These are phyloP conservation scores for Persicaria maculosa DNA, from an alignment of 148 eudicot genomes.

Conservation along the genomic window DNA sequence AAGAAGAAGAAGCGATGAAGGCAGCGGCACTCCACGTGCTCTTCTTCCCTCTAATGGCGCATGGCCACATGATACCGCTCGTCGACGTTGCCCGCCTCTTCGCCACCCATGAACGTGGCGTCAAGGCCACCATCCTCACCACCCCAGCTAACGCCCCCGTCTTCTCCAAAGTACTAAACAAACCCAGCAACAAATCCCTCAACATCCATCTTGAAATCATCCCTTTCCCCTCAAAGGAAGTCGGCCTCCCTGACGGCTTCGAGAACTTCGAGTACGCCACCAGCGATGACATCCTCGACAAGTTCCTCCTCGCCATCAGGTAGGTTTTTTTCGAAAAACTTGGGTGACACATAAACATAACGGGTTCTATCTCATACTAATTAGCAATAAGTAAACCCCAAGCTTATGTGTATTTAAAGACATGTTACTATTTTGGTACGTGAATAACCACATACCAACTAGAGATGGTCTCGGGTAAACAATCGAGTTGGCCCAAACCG, in stretches of 20 bases:
- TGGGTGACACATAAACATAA: too few relatives aligned
- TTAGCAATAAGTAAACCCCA: too few relatives aligned
- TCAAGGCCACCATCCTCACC: slow-evolving; percentile 30
- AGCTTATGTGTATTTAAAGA: too few relatives aligned
- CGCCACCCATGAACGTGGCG: slow-evolving; percentile 22
- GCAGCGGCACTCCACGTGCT: slow-evolving; percentile 20
- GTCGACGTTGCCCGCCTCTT: slow-evolving; percentile 30
- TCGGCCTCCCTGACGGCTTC: slow-evolving; percentile 22
- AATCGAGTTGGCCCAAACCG: too few relatives aligned
- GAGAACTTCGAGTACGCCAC: slow-evolving; percentile 21
- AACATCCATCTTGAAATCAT: slow-evolving; percentile 13
- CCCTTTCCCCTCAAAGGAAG: slow-evolving; percentile 21
- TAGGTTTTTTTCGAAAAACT: too few relatives aligned
- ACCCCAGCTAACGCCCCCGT: slow-evolving; percentile 20
- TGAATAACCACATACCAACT: too few relatives aligned
- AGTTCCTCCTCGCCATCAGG: slow-evolving; percentile 20
- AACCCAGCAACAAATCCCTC: not conserved
- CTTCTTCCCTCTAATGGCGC: slow-evolving; percentile 28
- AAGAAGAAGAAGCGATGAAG: too few relatives aligned
- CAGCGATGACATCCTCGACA: not conserved
- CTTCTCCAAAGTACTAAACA: too few relatives aligned
- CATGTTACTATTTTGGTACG: too few relatives aligned
- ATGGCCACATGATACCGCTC: slow-evolving; percentile 32
- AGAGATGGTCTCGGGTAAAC: too few relatives aligned
- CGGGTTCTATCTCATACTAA: too few relatives aligned